A percentile compares a stretch with the other conserved stretches of the same genome.
phyloP scores from a whole-genome alignment of 1,139 yeast species.

The Candida freyschussii region DNA sequence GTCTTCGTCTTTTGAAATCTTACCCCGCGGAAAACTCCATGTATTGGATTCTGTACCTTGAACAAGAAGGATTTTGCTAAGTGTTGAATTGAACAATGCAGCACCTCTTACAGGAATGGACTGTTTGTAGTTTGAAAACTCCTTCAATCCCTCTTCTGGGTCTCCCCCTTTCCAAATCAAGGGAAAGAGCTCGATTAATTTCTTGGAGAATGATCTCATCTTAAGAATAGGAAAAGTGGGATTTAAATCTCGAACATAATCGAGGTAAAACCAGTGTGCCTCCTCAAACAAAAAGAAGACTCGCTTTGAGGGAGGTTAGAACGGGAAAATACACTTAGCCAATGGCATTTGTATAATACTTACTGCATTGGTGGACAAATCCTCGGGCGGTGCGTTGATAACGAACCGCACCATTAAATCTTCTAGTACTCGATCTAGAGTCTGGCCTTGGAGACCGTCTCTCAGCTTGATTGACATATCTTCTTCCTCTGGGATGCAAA shows the following conservation, averaged over 20 bases:
- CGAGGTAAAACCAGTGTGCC: slow-evolving; percentile 97
- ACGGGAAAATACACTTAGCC: too few relatives aligned
- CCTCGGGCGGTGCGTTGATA: slow-evolving; percentile 89
- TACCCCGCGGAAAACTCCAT: slow-evolving; percentile 98
- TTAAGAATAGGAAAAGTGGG: slow-evolving; percentile 75
- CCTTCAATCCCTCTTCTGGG: slow-evolving; percentile 65
- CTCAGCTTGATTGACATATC: slow-evolving; percentile 23
- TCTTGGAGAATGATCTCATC: slow-evolving; percentile 73
- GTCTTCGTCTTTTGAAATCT: slow-evolving; percentile 87
- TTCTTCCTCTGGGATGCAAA: too few relatives aligned
- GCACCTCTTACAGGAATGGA: slow-evolving; percentile 97
- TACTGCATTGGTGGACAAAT: slow-evolving; percentile 68
- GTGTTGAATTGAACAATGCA: slow-evolving; percentile 69
- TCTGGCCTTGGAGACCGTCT: slow-evolving; percentile 26
- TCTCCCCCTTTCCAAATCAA: slow-evolving; percentile 83
- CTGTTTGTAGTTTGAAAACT: slow-evolving; percentile 80
- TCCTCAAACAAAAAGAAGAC: slow-evolving; percentile 94
- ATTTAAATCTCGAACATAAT: slow-evolving; percentile 69
- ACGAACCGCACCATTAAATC: slow-evolving; percentile 87
- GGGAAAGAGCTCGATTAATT: slow-evolving; percentile 75
- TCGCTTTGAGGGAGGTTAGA: slow-evolving; percentile 32
- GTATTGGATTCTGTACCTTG: slow-evolving; percentile 79
- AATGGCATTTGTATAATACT: slow-evolving; percentile 1
- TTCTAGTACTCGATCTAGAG: slow-evolving; percentile 75
- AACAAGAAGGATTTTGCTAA: slow-evolving; percentile 72